Evolutionary conservation across 108 stramenopile species (phyloP), one percentile per base, ranked within the genome.

Genomic region (Cyclotella sp.): DNA sequence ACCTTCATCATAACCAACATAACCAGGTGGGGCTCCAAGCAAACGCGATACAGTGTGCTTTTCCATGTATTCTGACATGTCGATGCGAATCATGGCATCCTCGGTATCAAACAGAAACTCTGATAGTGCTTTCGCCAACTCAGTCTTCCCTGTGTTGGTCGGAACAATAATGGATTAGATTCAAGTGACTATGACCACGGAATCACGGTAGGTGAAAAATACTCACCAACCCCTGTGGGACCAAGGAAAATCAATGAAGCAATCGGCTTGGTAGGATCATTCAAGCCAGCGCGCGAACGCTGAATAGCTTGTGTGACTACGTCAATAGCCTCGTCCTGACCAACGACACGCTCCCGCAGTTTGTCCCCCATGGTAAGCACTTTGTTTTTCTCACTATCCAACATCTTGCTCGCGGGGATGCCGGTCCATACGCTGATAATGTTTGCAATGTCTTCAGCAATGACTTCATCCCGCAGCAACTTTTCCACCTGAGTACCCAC

Each of bases 1-100:
- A 52, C 99, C 99, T 76, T 98, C 96, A 46, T 98, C 99, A 74
- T 99, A 97, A 9, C 99, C 99, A 11, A 99, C 97, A 73, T 99
- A 99, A 52, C 93, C 93, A 11, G 99, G 99, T 6, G 99, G 98
- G 22, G 97, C 95, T 46, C 99, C 99, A 28, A 99, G 63, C 46
- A 98, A 71, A 27, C 98, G 85, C 16, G 90, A 88, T 3, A 99
- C 99, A 24, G 97, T 87, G 68, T 97, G 96, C 82, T 93, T 88
- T 66, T 95, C 94, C 91, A 91, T 92, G 95, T 96, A 99, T 86
- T 99, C 99, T 27, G 84, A 86, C 98, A 99, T 99, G 77, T 99
- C 99, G 58, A 99, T 96, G 24, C 99, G 95, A 41, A 97, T 89
- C 69, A 98, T 73, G 49, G 91, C 90, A 60, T 96, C 90, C 39